Conservation (phyloP, 345 rosid genomes). For the Rhodamnia rubescens region DNA sequence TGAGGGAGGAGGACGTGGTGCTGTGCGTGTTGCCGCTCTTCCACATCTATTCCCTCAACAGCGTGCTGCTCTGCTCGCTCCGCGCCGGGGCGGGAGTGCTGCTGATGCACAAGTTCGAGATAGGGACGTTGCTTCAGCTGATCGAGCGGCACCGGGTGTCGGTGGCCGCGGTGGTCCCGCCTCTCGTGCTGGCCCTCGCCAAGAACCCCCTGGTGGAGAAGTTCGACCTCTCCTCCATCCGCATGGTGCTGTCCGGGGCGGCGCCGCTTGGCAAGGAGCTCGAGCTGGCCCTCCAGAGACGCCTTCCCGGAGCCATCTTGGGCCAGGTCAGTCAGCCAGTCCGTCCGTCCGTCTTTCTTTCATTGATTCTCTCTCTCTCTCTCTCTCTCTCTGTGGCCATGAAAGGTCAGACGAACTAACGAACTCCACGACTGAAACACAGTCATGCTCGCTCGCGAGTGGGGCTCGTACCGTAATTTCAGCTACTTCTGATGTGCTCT, state of each 20-base stretch:
- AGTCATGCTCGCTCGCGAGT: neutral
- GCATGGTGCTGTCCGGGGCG: slow-evolving; percentile 84
- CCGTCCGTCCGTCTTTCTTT: neutral
- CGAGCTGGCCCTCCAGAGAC: slow-evolving; percentile 48
- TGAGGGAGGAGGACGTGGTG: slow-evolving; percentile 48
- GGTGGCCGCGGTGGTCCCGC: slow-evolving; percentile 82
- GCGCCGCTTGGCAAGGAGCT: slow-evolving; percentile 94
- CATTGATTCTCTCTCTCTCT: neutral
- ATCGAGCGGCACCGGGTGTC: slow-evolving; percentile 63
- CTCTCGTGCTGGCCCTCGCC: slow-evolving; percentile 70
- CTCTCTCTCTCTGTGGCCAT: neutral
- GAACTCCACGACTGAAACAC: neutral
- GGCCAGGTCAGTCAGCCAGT: slow-evolving; percentile 57
- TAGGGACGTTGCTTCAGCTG: slow-evolving; percentile 54
- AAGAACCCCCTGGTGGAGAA: slow-evolving; percentile 58
- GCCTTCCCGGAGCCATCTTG: slow-evolving; percentile 65
- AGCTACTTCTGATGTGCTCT: neutral
- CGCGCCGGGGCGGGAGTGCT: slow-evolving; percentile 69
- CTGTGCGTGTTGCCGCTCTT: slow-evolving; percentile 81
- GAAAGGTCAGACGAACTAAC: neutral
- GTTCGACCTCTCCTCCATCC: slow-evolving; percentile 56
- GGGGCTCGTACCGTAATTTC: neutral
- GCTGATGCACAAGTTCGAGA: slow-evolving; percentile 87
- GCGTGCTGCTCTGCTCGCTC: slow-evolving; percentile 56
- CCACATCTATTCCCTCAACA: slow-evolving; percentile 73